phyloP scores from a whole-genome alignment of 2,329 filamentous ascomycete species.

The Neonectria ditissima region DNA sequence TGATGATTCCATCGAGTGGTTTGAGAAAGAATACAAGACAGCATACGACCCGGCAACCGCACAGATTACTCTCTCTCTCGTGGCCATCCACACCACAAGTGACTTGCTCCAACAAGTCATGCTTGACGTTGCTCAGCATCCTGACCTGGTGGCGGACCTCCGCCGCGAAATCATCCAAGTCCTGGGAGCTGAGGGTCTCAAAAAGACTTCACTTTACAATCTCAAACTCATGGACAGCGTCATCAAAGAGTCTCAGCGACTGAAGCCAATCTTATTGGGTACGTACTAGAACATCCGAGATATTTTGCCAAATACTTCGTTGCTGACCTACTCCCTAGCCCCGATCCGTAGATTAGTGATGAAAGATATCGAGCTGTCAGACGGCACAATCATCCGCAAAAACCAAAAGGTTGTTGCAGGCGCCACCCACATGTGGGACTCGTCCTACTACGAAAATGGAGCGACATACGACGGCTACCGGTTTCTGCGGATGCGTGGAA shows the following conservation, averaged over 20 bases:
- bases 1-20: too few relatives aligned
- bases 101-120: too few relatives aligned
- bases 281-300: constrained; percentile 44
- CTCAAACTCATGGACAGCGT: constrained; percentile 62
- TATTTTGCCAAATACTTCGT: too few relatives aligned
- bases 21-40: too few relatives aligned
- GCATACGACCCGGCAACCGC: too few relatives aligned
- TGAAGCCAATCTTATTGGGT: constrained; percentile 55
- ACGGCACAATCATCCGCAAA: not conserved
- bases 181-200: constrained; percentile 49
- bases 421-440: not conserved
- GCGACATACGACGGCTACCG: constrained; percentile 55
- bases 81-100: too few relatives aligned
- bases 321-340: too few relatives aligned
- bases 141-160: constrained; percentile 50
- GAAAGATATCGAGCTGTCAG: not conserved
- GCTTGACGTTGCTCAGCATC: not conserved
- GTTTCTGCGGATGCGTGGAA: constrained; percentile 56
- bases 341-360: not conserved
- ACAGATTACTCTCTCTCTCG: too few relatives aligned
- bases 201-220: constrained; percentile 56
- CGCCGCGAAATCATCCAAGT: constrained; percentile 54
- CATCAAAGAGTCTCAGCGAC: constrained; percentile 63
- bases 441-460: not conserved
- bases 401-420: not conserved